Conservation (phyloP, 2,329 filamentous ascomycete species). For the Colletotrichum salicis region DNA sequence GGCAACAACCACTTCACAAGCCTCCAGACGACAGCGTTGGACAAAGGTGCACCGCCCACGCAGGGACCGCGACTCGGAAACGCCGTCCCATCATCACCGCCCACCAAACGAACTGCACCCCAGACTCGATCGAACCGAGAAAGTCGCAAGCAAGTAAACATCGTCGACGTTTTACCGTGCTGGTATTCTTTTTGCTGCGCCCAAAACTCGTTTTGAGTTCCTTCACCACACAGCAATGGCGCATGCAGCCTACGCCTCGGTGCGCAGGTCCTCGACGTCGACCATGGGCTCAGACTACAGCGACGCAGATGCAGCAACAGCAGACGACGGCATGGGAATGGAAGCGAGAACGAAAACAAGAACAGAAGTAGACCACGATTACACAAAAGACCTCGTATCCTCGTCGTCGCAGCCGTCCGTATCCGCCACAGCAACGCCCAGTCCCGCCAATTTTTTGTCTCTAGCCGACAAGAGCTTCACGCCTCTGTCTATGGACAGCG, state of each 20-base stretch:
- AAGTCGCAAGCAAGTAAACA: constrained; percentile 4
- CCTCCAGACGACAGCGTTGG: neutral
- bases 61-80: constrained; percentile 30
- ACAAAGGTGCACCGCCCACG: constrained; percentile 11
- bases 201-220: neutral
- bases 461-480: constrained; percentile 43
- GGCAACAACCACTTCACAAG: neutral
- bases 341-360: constrained; percentile 1
- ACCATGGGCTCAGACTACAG: constrained; percentile 14
- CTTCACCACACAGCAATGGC: constrained; percentile 7
- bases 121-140: neutral
- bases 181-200: neutral
- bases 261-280: constrained; percentile 31
- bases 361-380: constrained; percentile 1
- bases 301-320: constrained; percentile 5
- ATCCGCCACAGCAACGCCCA: constrained; percentile 37
- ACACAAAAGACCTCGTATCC: constrained; percentile 24
- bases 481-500: constrained; percentile 45
- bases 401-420: constrained; percentile 28
- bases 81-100: constrained; percentile 22
- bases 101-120: neutral
- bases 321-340: neutral
- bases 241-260: constrained; percentile 19
- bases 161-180: neutral
- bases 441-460: constrained; percentile 36